Base-by-base conservation (phyloP, 2,329 filamentous ascomycete genomes). In the Zarea fungicola region DNA sequence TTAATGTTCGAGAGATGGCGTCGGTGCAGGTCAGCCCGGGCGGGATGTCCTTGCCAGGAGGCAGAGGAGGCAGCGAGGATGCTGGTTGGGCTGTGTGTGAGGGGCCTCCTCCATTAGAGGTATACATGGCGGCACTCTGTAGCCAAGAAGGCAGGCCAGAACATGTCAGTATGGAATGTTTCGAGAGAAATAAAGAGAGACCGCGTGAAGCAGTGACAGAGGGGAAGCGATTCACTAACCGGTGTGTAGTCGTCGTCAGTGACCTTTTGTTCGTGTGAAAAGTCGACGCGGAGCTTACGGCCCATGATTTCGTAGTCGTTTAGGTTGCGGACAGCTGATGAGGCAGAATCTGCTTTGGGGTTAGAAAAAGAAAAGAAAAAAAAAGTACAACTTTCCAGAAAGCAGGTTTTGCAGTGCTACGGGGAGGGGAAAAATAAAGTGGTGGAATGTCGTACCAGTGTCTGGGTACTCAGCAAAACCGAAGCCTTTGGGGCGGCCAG, bases 271-370 rank as follows among this genome's bases (percentile, higher is more conserved):
- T 96, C 92, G 66, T 96, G 95, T 51, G 89, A 93, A 69, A 95
- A 99, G 68, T 97, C 93, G 49, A 99, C 93, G 52, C 91, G 83
- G 55, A 99, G 78, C 67, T 95, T 95, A 60, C 93, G 83, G 48
- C 90, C 90, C 84, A 96, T 95, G 63, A 96, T 84, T 65, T 97
- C 92, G 70, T 89, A 85, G 66, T 96, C 90, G 71, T 97, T 96
- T 45, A 97, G 74, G 64, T 99, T 97, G 58, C 92, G 85, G 41
- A 97, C 92, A 3, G 93, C 93, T 2, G 90, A 95, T 31, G 92
- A 89, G 26, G 93, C 93, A 22, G 90, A 84, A 60, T 85, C 81
- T 83, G n/a, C n/a, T n/a, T n/a, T n/a, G n/a, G n/a, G n/a, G n/a
- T n/a, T n/a, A n/a, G n/a, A n/a, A n/a, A n/a, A n/a, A n/a, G n/a